A percentile compares a stretch with the other conserved stretches of the same genome.
phyloP scores from a whole-genome alignment of 768 basidiomycete genomes.

The Botryobasidium botryosum region DNA sequence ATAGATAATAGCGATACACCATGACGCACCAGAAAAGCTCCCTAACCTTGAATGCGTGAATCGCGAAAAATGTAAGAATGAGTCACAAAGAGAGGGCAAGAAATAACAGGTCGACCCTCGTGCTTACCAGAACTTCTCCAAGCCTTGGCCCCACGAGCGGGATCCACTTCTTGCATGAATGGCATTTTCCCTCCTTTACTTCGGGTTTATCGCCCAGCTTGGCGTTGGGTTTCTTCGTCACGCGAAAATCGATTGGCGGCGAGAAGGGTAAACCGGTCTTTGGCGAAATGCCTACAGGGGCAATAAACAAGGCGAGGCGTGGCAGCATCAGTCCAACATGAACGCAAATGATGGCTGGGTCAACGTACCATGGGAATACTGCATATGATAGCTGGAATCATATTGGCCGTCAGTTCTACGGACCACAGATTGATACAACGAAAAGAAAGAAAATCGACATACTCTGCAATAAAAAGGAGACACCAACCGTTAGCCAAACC shows the following conservation, averaged over 20 bases:
- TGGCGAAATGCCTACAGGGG: conserved; percentile 53
- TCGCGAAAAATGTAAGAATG: background rate
- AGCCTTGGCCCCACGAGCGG: conserved; percentile 56
- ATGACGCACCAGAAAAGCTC: conserved; percentile 57
- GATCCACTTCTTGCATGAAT: conserved; percentile 60
- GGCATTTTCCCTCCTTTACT: conserved; percentile 59
- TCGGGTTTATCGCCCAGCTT: conserved; percentile 32
- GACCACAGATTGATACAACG: no score
- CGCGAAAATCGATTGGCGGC: conserved; percentile 50
- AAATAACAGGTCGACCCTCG: no score
- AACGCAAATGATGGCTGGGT: background rate
- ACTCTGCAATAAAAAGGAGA: background rate
- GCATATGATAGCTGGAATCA: conserved; percentile 61
- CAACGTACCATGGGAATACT: conserved; percentile 52
- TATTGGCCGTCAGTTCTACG: no score
- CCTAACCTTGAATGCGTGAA: conserved; percentile 34
- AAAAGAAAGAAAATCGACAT: background rate
- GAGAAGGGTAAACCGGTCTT: conserved; percentile 55
- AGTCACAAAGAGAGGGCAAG: background rate
- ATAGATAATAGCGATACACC: background rate
- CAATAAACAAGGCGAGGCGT: background rate
- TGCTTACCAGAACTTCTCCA: conserved; percentile 47
- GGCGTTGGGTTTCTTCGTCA: conserved; percentile 26
- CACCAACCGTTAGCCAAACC: no score
- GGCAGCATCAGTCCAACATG: background rate